A percentile compares a stretch with the other conserved stretches of the same genome.
These are phyloP conservation scores for Beta corolliflora DNA, from an alignment of 179 eudicot species.

Conservation along the genomic window DNA sequence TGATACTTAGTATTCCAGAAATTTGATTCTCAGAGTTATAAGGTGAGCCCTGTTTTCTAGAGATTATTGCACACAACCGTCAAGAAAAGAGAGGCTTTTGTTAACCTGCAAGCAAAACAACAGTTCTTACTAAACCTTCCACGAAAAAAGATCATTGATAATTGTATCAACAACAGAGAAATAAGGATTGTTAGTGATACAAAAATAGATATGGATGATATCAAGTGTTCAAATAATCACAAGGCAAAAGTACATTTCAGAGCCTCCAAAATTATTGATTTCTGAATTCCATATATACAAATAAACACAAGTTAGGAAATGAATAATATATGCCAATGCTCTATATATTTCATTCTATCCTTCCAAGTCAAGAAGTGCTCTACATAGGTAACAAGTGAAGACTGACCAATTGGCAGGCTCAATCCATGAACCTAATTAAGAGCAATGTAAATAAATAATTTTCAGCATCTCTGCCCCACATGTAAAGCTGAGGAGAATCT, in stretches of 20 bases:
- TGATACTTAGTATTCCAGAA: slow-evolving; percentile 48
- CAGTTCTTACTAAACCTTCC: neutral
- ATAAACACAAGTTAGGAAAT: too few relatives aligned
- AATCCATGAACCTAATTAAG: neutral
- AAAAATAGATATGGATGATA: neutral
- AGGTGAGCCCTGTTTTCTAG: slow-evolving; percentile 88
- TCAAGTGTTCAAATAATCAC: neutral
- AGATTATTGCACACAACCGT: slow-evolving; percentile 61
- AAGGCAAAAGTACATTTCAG: neutral
- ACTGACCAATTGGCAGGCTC: neutral
- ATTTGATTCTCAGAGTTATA: slow-evolving; percentile 79
- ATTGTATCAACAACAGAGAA: neutral
- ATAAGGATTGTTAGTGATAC: neutral
- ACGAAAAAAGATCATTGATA: neutral
- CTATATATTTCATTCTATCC: neutral
- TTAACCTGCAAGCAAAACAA: slow-evolving; percentile 60
- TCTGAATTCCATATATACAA: neutral
- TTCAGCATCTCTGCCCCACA: neutral
- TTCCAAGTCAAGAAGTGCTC: neutral
- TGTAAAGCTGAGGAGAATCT: neutral
- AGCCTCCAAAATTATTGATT: neutral
- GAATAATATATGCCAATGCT: neutral
- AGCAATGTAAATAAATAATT: neutral
- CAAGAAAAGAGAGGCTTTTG: slow-evolving; percentile 68
- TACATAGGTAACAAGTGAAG: neutral